Evolutionary conservation across 371 early-diverging fungal species (phyloP), one percentile per base, ranked within the genome.

Genomic region (Quaeritorhiza haematococci): DNA sequence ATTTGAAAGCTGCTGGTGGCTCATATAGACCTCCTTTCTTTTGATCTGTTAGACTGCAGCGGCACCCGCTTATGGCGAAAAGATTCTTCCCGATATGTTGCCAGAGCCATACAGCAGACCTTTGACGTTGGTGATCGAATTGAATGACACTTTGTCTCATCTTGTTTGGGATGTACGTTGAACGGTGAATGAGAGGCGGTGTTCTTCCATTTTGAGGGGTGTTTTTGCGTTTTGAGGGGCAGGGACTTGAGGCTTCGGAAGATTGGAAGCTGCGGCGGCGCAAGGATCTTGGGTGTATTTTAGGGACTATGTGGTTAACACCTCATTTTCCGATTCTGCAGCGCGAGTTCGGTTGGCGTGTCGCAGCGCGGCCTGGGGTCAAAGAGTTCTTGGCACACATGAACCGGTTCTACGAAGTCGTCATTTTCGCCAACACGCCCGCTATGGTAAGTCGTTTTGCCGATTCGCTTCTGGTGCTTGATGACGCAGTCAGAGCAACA

Each of bases 351-450:
- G 95, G 98, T 5, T 98, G 96, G 96, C 84, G 94, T 50, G 87
- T 87, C 51, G 93, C 93, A 28, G 92, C 92, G 68, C 84, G 98
- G 44, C 98, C 98, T 17, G 94, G 93, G 46, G 87, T 91, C 41
- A 96, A 98, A 55, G 88, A 92, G 63, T 94, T 98, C 72, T 65
- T 98, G 28, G 81, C 89, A 35, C 90, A 93, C 72, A 71, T 96
- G 69, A 79, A 86, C 49, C 86, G 88, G 64, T 87, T 90, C 73
- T 97, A 82, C 69, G 98, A 98, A 75, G 83, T 96, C 55, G 97
- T 98, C 30, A 82, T 98, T 33, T 97, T 91, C 63, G 92, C 96
- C 35, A 88, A 85, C 44, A 87, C 91, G 59, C 84, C 85, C 4
- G 65, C 74, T 80, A 79, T 83, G 60, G 79, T 70, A 59, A 55